These are phyloP conservation scores for Chlamydomonas sp. DNA, from an alignment of 139 green algal genomes.

Conservation along the genomic window DNA sequence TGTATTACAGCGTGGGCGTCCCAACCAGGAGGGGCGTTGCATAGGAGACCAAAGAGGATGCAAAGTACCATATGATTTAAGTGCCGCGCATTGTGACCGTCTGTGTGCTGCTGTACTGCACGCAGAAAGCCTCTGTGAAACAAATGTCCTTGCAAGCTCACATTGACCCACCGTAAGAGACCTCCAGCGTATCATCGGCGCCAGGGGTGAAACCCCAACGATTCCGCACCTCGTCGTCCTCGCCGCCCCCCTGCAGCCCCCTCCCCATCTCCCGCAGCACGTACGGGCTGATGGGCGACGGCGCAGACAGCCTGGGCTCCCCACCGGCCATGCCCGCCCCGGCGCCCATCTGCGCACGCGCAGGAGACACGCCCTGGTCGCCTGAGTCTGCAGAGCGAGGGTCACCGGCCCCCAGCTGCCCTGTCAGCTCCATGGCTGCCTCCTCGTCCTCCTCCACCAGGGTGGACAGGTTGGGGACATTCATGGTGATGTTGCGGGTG, in stretches of 20 bases:
- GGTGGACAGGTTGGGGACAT: conserved; percentile 72
- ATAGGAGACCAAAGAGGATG: too few relatives aligned
- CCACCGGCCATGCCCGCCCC: not conserved
- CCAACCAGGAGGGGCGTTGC: too few relatives aligned
- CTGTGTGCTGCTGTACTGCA: too few relatives aligned
- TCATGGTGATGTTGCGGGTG: conserved; percentile 76
- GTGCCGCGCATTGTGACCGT: too few relatives aligned
- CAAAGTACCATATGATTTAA: too few relatives aligned
- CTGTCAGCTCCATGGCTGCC: not conserved
- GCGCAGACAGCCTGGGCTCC: not conserved
- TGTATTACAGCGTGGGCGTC: too few relatives aligned
- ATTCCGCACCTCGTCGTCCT: conserved; percentile 43
- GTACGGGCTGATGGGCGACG: conserved; percentile 41
- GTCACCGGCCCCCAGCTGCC: too few relatives aligned
- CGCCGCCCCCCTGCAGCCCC: not conserved
- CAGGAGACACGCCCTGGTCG: not conserved
- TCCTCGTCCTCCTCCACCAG: conserved; percentile 83
- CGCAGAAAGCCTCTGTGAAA: too few relatives aligned
- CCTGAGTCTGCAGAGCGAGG: too few relatives aligned
- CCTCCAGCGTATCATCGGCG: conserved; percentile 60
- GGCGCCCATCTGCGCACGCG: too few relatives aligned
- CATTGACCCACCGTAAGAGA: conserved; percentile 40
- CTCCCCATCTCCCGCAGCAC: conserved; percentile 43
- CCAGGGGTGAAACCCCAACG: conserved; percentile 88
- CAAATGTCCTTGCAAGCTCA: not conserved